Conservation (phyloP, 2,329 filamentous ascomycete genomes). For the Colletotrichum lindemuthianum region DNA sequence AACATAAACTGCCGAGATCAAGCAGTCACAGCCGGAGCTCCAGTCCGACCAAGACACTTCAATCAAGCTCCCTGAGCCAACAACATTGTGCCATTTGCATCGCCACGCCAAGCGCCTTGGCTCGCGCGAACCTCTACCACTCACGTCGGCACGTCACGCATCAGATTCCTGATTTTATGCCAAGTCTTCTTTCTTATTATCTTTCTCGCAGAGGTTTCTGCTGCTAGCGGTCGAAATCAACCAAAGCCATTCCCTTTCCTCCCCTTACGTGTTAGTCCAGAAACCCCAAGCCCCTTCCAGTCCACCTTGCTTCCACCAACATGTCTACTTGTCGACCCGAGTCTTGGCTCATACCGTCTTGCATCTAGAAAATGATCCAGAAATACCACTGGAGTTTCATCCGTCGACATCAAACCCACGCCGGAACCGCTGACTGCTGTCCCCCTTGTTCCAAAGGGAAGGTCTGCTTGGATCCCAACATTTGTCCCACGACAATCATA, state of each 20-base stretch:
- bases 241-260: slow-evolving; percentile 5
- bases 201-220: slow-evolving; percentile 18
- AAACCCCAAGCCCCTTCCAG: slow-evolving; percentile 7
- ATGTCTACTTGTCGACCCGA: neutral
- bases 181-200: slow-evolving; percentile 17
- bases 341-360: slow-evolving; percentile 27
- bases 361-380: neutral
- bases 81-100: slow-evolving; percentile 8
- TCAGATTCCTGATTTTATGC: slow-evolving; percentile 24
- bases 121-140: slow-evolving; percentile 14
- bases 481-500: slow-evolving; percentile 45
- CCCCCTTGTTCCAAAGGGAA: slow-evolving; percentile 5
- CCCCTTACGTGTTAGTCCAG: slow-evolving; percentile 16
- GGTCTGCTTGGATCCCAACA: slow-evolving; percentile 38
- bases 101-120: slow-evolving; percentile 33
- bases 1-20: no score
- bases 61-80: neutral
- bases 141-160: slow-evolving; percentile 19
- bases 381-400: neutral
- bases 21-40: no score
- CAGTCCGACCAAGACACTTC: neutral
- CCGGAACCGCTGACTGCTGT: slow-evolving; percentile 6
- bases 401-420: neutral
- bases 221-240: slow-evolving; percentile 14
- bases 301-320: slow-evolving; percentile 2